These are phyloP conservation scores for Hemisphaericaspora lyxosophila DNA, from an alignment of 1,139 yeast species.

Conservation along the genomic window DNA sequence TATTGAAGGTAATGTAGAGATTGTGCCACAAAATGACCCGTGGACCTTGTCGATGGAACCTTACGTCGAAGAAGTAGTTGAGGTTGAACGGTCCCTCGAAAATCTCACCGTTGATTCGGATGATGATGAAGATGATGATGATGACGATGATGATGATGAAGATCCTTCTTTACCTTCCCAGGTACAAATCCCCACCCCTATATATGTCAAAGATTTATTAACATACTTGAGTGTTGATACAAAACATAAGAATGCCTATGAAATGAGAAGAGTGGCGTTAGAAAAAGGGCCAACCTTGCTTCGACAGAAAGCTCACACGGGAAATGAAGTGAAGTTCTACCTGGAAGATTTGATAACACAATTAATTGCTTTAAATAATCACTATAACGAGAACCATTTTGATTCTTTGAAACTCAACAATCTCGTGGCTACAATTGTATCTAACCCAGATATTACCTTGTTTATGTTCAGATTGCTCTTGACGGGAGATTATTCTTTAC, in stretches of 20 bases:
- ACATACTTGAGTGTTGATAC: slow-evolving; percentile 49
- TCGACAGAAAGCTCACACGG: slow-evolving; percentile 49
- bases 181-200: slow-evolving; percentile 47
- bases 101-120: slow-evolving; percentile 20
- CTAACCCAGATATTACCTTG: slow-evolving; percentile 42
- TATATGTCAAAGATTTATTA: slow-evolving; percentile 64
- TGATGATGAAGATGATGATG: slow-evolving; percentile 57
- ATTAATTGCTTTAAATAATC: slow-evolving; percentile 50
- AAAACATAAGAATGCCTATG: slow-evolving; percentile 46
- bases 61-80: slow-evolving; percentile 4
- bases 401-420: slow-evolving; percentile 49
- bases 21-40: slow-evolving; percentile 9
- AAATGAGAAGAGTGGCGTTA: slow-evolving; percentile 53
- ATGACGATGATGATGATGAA: slow-evolving; percentile 38
- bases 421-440: slow-evolving; percentile 53
- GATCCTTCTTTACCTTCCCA: slow-evolving; percentile 46
- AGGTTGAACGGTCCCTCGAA: background rate
- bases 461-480: slow-evolving; percentile 44
- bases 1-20: slow-evolving; percentile 5
- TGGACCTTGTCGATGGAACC: slow-evolving; percentile 19
- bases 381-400: slow-evolving; percentile 50
- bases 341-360: slow-evolving; percentile 46
- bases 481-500: slow-evolving; percentile 66
- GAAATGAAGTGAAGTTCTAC: slow-evolving; percentile 55
- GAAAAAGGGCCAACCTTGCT: slow-evolving; percentile 54